Evolutionary conservation across 768 basidiomycete genomes (phyloP).

Genomic region (Mycena vulgaris): DNA sequence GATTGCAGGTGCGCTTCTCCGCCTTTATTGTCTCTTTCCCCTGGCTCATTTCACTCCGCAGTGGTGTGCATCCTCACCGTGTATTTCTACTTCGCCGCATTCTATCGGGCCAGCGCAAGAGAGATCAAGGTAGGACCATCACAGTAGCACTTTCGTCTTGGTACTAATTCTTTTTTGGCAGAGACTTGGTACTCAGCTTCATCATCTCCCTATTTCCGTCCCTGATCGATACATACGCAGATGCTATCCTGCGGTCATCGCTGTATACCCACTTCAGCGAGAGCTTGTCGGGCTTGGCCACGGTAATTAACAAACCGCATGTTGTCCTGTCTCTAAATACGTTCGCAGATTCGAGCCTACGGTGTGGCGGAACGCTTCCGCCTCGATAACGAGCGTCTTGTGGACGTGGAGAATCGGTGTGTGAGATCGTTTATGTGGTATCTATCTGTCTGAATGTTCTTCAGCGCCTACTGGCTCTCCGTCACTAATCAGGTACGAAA

Average conservation of each 20-base stretch:
- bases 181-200: conserved; percentile 65
- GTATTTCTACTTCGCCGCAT: conserved; percentile 82
- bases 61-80: conserved; percentile 70
- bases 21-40: too few relatives aligned
- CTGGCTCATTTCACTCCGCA: too few relatives aligned
- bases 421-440: conserved; percentile 11
- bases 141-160: not conserved
- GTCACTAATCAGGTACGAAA: conserved; percentile 79
- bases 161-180: conserved; percentile 39
- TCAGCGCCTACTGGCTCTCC: conserved; percentile 88
- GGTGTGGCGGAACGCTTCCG: conserved; percentile 84
- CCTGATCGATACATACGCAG: conserved; percentile 49
- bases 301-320: conserved; percentile 43
- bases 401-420: conserved; percentile 89
- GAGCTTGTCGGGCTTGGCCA: conserved; percentile 87
- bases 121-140: conserved; percentile 78
- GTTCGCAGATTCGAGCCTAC: conserved; percentile 79
- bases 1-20: too few relatives aligned
- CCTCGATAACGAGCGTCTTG: conserved; percentile 78
- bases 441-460: conserved; percentile 1
- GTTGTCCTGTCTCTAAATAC: conserved; percentile 1
- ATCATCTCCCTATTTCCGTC: not conserved
- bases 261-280: conserved; percentile 96
- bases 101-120: conserved; percentile 89
- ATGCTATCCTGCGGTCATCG: conserved; percentile 88